Evolutionary conservation across 1,284 basidiomycete genomes (phyloP).

Genomic region (Ceratobasidium sp.): DNA sequence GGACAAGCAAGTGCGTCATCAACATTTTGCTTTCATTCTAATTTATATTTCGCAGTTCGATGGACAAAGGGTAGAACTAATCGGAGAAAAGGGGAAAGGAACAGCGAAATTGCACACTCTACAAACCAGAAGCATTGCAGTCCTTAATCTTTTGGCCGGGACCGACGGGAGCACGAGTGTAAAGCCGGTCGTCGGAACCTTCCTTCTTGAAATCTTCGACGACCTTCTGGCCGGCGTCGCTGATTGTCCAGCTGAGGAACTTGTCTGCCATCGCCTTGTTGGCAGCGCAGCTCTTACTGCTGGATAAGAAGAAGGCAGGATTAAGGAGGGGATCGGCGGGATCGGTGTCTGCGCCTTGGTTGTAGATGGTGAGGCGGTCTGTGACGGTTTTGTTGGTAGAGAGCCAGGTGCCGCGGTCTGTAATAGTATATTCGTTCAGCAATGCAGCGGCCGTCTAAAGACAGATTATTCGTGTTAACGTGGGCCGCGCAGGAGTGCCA

Average conservation of each 20-base stretch:
- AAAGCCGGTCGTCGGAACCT: constrained; percentile 4
- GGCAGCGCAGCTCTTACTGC: constrained; percentile 50
- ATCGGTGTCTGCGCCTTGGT: constrained; percentile 46
- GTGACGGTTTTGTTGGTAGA: constrained; percentile 56
- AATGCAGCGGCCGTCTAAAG: constrained; percentile 56
- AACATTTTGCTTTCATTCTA: no score
- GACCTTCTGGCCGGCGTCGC: constrained; percentile 58
- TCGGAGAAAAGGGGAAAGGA: background rate
- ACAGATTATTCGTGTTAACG: background rate
- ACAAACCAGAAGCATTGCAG: constrained; percentile 11
- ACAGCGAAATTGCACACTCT: background rate
- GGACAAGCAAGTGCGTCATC: no score
- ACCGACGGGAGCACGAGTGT: constrained; percentile 31
- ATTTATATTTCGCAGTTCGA: no score
- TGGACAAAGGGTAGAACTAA: background rate
- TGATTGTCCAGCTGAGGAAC: constrained; percentile 61
- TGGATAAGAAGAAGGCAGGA: constrained; percentile 59
- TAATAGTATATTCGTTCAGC: constrained; percentile 63
- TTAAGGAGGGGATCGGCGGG: constrained; percentile 58
- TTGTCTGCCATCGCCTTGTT: constrained; percentile 51
- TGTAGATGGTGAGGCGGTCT: constrained; percentile 50
- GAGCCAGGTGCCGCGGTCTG: constrained; percentile 56
- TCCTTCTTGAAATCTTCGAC: constrained; percentile 56
- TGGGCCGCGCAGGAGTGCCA: background rate
- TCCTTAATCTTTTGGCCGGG: constrained; percentile 8